Evolutionary conservation across 1,284 basidiomycete species (phyloP), one percentile per base, ranked within the genome.

Genomic region (Phaffia rhodozyma): DNA sequence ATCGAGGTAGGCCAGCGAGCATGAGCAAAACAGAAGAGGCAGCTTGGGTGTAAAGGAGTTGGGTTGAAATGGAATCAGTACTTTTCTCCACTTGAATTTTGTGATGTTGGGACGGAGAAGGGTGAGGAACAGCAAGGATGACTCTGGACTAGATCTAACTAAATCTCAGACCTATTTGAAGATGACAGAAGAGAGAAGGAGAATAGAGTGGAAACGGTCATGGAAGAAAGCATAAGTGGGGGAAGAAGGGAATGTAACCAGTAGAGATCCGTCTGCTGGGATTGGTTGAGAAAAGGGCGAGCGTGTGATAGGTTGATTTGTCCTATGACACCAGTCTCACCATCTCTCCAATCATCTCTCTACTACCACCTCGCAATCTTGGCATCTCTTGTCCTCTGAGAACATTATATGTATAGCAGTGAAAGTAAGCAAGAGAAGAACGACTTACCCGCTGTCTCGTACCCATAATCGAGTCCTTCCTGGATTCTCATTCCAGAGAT

Each of bases 401-500:
- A 11, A 5, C 25, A 11, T 1, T n/a, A 21, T 30, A 16, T 21
- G 18, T 5, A 18, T 13, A 25, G 16, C 38, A 43, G 30, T 27
- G 58, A 6, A n/a, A 21, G 20, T 18, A 48, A 38, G 43, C 32
- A 57, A n/a, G 47, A 49, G n/a, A 23, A 49, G 50, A 53, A 25
- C 7, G 25, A 13, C 49, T 32, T 49, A 5, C 69, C 66, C 23
- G 69, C 66, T 30, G 65, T 67, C 55, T 70, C 69, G 55, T 70
- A 70, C 7, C 68, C 69, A 58, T 68, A 70, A 43, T 61, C 62
- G 55, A 67, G 63, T 6, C 69, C 69, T 53, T 70, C 69, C 52
- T 55, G 47, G 58, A 70, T 70, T 43, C 69, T 63, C 53, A 68
- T 55, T 1, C 62, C 64, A 9, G 63, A 62, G 34, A 68, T 48